Evolutionary conservation across 345 rosid genomes (phyloP).

Genomic region (Lepidium africanum): DNA sequence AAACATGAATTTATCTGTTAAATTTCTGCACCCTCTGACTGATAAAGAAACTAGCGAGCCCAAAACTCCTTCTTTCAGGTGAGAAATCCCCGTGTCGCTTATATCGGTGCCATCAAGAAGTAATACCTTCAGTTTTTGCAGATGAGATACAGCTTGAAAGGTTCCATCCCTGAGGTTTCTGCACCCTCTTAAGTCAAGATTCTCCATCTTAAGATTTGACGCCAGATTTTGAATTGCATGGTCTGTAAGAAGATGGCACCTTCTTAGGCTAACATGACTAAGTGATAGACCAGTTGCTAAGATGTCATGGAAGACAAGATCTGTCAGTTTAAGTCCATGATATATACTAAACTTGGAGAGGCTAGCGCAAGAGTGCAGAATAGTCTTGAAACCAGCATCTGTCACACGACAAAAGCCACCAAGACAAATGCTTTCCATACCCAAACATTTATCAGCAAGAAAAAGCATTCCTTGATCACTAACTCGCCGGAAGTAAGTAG

Average conservation of each 20-base stretch:
- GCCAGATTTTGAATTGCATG: constrained; percentile 56
- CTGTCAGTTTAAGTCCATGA: constrained; percentile 67
- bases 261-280: constrained; percentile 77
- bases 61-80: constrained; percentile 42
- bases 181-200: constrained; percentile 75
- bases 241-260: constrained; percentile 77
- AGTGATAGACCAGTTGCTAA: constrained; percentile 69
- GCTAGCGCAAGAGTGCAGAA: constrained; percentile 75
- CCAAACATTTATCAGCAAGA: constrained; percentile 78
- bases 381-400: constrained; percentile 75
- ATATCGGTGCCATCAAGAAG: constrained; percentile 62
- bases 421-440: constrained; percentile 77
- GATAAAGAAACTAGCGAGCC: constrained; percentile 60
- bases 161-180: constrained; percentile 72
- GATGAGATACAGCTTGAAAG: constrained; percentile 51
- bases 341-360: constrained; percentile 69
- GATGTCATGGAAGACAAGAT: constrained; percentile 86
- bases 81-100: constrained; percentile 55
- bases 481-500: constrained; percentile 68
- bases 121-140: constrained; percentile 46
- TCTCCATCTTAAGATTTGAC: constrained; percentile 44
- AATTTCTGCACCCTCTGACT: constrained; percentile 78
- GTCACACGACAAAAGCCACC: constrained; percentile 92
- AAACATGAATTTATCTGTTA: constrained; percentile 68
- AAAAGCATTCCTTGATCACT: constrained; percentile 87